Base-by-base conservation (phyloP, 352 stramenopile species). In the Phytophthora constricta region DNA sequence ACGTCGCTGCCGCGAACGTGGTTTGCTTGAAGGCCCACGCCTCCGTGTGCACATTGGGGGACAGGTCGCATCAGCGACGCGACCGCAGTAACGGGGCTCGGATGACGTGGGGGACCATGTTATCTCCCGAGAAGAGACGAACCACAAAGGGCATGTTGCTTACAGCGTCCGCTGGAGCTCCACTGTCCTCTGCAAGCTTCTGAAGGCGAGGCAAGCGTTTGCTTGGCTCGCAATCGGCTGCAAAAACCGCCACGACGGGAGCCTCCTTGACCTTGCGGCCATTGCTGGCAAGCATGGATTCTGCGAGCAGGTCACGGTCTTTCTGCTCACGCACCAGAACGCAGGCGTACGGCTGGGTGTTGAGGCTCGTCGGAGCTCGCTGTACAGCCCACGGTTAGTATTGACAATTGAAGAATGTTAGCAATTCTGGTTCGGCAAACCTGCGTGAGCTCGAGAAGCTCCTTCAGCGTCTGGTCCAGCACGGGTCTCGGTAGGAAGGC, bases 1-100 rank as follows among this genome's bases (percentile, higher is more conserved):
- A 95, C 26, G 80, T 82, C 3, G 82, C 75, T 0, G 86, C 89
- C 14, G 84, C 89, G 48, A 96, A 84, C 25, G 74, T 75, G 13
- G 87, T 91, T 62, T 92, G 83, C 68, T 96, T 96, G 74, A 86
- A 92, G 1, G 86, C 79, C 87, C 87, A 96, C 34, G 87, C 84
- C 42, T 90, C 77, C 3, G 82, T 87, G 9, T 84, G 79, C 28
- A 90, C 87, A 25, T 76, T 81, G 11, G 79, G 70, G 86, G 57
- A 83, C 77, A 7, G 87, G 72, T 48, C 75, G 65, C 8, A 96
- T 58, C 8, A 87, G 89, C 8, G 87, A 93, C 51, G 91, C 66
- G 10, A 76, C 72, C 5, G 83, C 84, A 13, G 86, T 82, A 45
- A 93, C 82, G 17, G 80, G 50, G 9, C 70, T 77, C 83, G 85